Conservation (phyloP, 2,329 filamentous ascomycete genomes). For the Fusarium verticillioides region DNA sequence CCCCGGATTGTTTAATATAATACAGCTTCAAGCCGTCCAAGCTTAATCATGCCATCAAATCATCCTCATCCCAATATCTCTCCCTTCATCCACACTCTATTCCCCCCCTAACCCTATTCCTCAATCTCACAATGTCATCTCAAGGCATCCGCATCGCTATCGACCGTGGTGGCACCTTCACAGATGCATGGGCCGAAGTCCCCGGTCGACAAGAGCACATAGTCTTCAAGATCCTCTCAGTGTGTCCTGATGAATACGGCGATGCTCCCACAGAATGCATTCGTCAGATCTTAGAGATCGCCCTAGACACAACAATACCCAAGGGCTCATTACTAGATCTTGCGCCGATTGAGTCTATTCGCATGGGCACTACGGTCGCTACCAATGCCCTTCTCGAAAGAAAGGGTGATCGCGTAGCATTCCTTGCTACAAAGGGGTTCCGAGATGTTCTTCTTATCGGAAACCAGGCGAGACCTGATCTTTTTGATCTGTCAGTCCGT, state of each 20-base stretch:
- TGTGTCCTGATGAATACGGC: conserved; percentile 76
- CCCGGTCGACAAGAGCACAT: conserved; percentile 38
- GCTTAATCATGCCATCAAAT: not conserved
- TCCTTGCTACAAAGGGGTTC: conserved; percentile 79
- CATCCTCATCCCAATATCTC: not conserved
- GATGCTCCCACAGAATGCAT: conserved; percentile 82
- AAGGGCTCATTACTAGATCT: conserved; percentile 50
- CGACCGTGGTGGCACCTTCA: conserved; percentile 46
- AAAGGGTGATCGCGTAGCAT: conserved; percentile 76
- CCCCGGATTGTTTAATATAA: conserved; percentile 19
- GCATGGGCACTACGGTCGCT: conserved; percentile 84
- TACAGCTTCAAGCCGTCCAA: conserved; percentile 24
- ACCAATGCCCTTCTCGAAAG: conserved; percentile 81
- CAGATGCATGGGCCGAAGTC: conserved; percentile 41
- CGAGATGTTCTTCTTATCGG: conserved; percentile 78
- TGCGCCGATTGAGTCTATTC: conserved; percentile 68
- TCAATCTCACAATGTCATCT: conserved; percentile 25
- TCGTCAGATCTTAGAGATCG: conserved; percentile 56
- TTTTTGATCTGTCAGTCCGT: conserved; percentile 77
- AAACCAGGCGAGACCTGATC: conserved; percentile 77
- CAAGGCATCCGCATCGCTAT: conserved; percentile 45
- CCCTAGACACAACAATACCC: conserved; percentile 48
- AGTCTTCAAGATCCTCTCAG: conserved; percentile 49
- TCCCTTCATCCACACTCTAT: not conserved
- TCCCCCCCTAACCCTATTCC: not conserved